Evolutionary conservation across 495 filamentous ascomycete species (phyloP).

Genomic region (Wilcoxina mikolae): DNA sequence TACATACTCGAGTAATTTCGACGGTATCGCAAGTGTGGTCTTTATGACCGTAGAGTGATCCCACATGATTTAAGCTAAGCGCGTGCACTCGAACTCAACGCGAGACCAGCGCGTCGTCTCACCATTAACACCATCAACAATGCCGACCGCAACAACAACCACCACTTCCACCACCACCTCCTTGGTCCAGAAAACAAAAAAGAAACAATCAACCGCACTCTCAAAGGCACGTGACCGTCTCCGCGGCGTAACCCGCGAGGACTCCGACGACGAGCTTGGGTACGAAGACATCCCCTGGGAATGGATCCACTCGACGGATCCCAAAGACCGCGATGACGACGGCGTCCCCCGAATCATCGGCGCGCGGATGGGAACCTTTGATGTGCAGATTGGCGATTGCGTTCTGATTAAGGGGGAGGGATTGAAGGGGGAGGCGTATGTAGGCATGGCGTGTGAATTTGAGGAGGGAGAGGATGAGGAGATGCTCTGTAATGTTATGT

Average conservation of each 20-base stretch:
- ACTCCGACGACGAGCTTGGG: conserved; percentile 85
- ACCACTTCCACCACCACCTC: no score
- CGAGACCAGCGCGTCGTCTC: background rate
- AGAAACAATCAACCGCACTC: conserved; percentile 4
- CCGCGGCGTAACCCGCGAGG: conserved; percentile 55
- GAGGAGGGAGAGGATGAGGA: conserved; percentile 41
- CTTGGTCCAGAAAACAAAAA: conserved; percentile 1
- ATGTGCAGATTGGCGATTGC: conserved; percentile 65
- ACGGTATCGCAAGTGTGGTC: no score
- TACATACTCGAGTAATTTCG: no score
- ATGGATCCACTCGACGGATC: conserved; percentile 45
- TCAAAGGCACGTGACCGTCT: conserved; percentile 46
- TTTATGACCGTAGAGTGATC: background rate
- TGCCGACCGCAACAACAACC: background rate
- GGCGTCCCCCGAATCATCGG: conserved; percentile 47
- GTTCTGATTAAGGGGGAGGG: conserved; percentile 72
- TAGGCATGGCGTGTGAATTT: conserved; percentile 74
- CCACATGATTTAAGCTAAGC: background rate
- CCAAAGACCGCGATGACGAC: conserved; percentile 29
- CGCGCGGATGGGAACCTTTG: conserved; percentile 72
- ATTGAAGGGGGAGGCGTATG: conserved; percentile 68
- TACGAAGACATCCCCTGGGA: conserved; percentile 78
- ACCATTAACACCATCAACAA: background rate
- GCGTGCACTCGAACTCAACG: background rate
- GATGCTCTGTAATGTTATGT: conserved; percentile 49